Evolutionary conservation across 2,329 filamentous ascomycete species (phyloP), one percentile per base, ranked within the genome.

Genomic region (Fusarium sp.): DNA sequence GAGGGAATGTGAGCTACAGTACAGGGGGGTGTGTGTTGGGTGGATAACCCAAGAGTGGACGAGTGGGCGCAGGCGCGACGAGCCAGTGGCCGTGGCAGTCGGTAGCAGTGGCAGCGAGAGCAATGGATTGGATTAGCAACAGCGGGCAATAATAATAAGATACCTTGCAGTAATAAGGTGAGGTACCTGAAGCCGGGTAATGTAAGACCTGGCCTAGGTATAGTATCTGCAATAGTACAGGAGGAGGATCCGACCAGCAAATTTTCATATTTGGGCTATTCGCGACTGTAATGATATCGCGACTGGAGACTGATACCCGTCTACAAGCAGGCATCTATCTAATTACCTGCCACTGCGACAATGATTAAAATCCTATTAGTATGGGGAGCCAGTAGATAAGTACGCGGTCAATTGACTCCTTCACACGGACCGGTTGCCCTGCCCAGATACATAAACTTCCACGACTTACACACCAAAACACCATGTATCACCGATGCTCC

Each of bases 1-100:
- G 56, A 71, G 69, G 61, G 70, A 72, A 70, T 73, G 67, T 61
- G 63, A 71, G 71, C 71, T 71, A 68, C 70, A 70, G 65, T 68
- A 55, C 49, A 61, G 57, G 48, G 70, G 70, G 68, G 67, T 66
- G 68, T 68, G 68, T 63, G 52, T 65, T 66, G 66, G 63, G 64
- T 61, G 51, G 65, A 40, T 58, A 59, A 48, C 42, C 49, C 51
- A 44, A 61, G 62, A 53, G 61, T 60, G 51, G 53, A 53, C 48
- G 53, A 41, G 55, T 58, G 61, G 62, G 51, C 47, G 64, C 32
- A 41, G 62, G 60, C 61, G 63, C 55, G 56, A 61, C 46, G 64
- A 61, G 51, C 61, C 61, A 61, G 61, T 62, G 56, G 35, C 50
- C 55, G 58, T 29, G 25, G 42, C 45, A 58, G 45, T 19, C 2